Percentiles rank a stretch among this genome's conserved stretches.
Evolutionary conservation across 495 filamentous ascomycete genomes (phyloP).

Genomic region (Podospora conica): DNA sequence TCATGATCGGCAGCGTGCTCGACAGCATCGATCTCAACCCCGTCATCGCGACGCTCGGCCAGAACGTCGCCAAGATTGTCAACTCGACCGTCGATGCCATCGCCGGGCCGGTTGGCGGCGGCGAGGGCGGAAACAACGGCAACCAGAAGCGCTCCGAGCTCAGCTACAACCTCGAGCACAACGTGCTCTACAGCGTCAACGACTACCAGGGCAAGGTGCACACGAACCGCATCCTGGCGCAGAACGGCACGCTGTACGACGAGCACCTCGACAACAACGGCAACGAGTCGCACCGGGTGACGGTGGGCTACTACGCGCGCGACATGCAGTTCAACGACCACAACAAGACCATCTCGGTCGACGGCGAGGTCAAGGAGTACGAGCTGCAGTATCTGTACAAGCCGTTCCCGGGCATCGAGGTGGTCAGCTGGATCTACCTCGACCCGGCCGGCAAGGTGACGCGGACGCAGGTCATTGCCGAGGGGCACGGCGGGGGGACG

Average conservation of each 20-base stretch:
- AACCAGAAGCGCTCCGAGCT: constrained; percentile 25
- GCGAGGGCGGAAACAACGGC: background rate
- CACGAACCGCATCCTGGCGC: constrained; percentile 49
- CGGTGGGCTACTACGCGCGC: constrained; percentile 42
- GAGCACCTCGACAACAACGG: constrained; percentile 49
- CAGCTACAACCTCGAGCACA: constrained; percentile 40
- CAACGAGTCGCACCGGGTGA: constrained; percentile 28
- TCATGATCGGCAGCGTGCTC: constrained; percentile 49
- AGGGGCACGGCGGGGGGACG: constrained; percentile 44
- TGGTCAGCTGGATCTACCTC: constrained; percentile 43
- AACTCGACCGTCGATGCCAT: constrained; percentile 37
- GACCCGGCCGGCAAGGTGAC: constrained; percentile 41
- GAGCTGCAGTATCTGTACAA: constrained; percentile 47
- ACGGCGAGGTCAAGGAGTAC: constrained; percentile 40
- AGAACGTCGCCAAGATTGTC: constrained; percentile 41
- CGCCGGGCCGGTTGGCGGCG: constrained; percentile 13
- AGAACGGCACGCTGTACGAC: constrained; percentile 49
- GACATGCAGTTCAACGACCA: constrained; percentile 51
- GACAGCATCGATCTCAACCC: constrained; percentile 53
- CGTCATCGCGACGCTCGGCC: constrained; percentile 47
- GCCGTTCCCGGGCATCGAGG: constrained; percentile 46
- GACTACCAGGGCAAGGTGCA: constrained; percentile 49
- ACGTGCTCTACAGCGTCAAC: constrained; percentile 51
- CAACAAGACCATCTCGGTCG: constrained; percentile 38
- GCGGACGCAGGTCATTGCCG: constrained; percentile 45